These are phyloP conservation scores for Podila clonocystis DNA, from an alignment of 192 early-diverging fungal species.

Conservation along the genomic window DNA sequence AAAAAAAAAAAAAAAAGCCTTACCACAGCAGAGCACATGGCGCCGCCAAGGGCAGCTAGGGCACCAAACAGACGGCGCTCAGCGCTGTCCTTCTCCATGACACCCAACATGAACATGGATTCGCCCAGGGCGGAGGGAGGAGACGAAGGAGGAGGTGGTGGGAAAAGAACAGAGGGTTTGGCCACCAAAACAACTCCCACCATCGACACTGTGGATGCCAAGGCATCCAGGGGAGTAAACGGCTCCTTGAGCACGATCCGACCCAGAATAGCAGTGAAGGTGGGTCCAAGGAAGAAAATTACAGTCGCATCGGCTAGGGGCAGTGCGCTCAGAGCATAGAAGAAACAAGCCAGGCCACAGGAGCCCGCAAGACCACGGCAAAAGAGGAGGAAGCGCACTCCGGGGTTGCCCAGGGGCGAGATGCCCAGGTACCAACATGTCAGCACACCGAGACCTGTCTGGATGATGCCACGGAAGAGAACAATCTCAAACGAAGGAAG, in stretches of 20 bases:
- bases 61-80: slow-evolving; percentile 21
- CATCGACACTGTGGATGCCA: slow-evolving; percentile 64
- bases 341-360: slow-evolving; percentile 74
- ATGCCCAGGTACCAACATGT: slow-evolving; percentile 61
- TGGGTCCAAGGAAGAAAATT: slow-evolving; percentile 80
- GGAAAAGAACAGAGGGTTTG: slow-evolving; percentile 63
- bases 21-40: slow-evolving; percentile 48
- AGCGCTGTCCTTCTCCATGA: slow-evolving; percentile 7
- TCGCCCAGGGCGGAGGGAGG: no score
- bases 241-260: slow-evolving; percentile 68
- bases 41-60: slow-evolving; percentile 32
- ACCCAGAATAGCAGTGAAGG: slow-evolving; percentile 80
- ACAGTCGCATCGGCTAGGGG: slow-evolving; percentile 81
- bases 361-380: slow-evolving; percentile 73
- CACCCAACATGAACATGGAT: neutral
- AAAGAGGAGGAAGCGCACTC: slow-evolving; percentile 64
- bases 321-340: slow-evolving; percentile 73
- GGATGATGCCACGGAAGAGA: slow-evolving; percentile 75
- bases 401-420: slow-evolving; percentile 64
- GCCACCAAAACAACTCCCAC: slow-evolving; percentile 72
- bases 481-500: slow-evolving; percentile 80
- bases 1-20: slow-evolving; percentile 7
- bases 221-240: slow-evolving; percentile 65
- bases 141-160: neutral
- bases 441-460: slow-evolving; percentile 65